Conservation (phyloP, 1,284 basidiomycete genomes). For the Tetrapyrgos nigripes region DNA sequence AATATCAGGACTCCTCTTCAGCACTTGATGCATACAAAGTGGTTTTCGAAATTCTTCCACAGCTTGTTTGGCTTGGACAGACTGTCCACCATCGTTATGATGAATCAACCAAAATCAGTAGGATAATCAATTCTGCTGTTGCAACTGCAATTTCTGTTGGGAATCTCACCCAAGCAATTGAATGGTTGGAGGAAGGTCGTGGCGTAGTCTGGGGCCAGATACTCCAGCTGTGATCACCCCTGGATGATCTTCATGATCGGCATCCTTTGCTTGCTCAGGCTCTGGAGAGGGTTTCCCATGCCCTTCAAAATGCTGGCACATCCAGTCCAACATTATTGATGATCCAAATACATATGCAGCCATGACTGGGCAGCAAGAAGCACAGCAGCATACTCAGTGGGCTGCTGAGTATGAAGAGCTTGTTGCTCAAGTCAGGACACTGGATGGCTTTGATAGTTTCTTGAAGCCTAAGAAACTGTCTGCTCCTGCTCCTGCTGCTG, state of each 20-base stretch:
- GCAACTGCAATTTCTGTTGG: slow-evolving; percentile 1
- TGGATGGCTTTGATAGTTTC: slow-evolving; percentile 12
- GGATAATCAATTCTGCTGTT: not conserved
- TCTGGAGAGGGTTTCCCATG: not conserved
- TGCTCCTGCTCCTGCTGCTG: slow-evolving; percentile 4
- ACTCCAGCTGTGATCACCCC: slow-evolving; percentile 4
- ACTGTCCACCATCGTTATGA: not conserved
- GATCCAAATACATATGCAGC: not conserved
- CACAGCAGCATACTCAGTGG: not conserved
- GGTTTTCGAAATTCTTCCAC: slow-evolving; percentile 1
- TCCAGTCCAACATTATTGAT: not conserved
- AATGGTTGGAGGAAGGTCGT: slow-evolving; percentile 13
- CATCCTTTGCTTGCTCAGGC: slow-evolving; percentile 4
- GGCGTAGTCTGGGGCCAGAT: slow-evolving; percentile 9
- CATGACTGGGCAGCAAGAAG: not conserved
- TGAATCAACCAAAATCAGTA: not conserved
- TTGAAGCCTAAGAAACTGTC: slow-evolving; percentile 9
- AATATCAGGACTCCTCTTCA: not conserved
- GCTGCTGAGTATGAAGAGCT: slow-evolving; percentile 3
- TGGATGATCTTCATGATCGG: slow-evolving; percentile 7
- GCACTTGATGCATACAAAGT: not conserved
- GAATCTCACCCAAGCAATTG: slow-evolving; percentile 1
- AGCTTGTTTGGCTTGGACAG: slow-evolving; percentile 2
- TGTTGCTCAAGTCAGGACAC: slow-evolving; percentile 4
- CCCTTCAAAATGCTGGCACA: slow-evolving; percentile 3